Conservation (phyloP, 1,284 basidiomycete species). For the Marasmius fiardii region DNA sequence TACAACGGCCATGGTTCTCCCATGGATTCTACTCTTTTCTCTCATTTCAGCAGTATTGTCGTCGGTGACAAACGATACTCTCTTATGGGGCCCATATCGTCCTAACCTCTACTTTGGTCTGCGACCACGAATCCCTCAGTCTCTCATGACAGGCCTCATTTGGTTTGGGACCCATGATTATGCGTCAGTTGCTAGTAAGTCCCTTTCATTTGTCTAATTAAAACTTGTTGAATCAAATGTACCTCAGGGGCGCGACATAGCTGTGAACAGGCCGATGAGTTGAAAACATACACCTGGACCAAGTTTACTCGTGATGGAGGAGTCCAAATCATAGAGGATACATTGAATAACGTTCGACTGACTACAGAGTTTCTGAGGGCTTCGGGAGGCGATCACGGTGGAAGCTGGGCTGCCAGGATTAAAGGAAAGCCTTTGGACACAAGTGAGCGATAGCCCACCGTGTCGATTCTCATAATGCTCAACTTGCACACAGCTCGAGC, state of each 20-base stretch:
- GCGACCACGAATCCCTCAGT: conserved; percentile 79
- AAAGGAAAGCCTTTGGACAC: conserved; percentile 77
- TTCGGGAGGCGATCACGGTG: conserved; percentile 74
- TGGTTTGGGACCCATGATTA: conserved; percentile 90
- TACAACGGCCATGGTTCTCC: conserved; percentile 9
- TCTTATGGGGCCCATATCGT: conserved; percentile 90
- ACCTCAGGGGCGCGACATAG: conserved; percentile 65
- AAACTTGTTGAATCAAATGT: background rate
- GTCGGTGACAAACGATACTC: conserved; percentile 45
- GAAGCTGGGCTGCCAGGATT: conserved; percentile 88
- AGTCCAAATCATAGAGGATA: conserved; percentile 80
- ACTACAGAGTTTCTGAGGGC: conserved; percentile 86
- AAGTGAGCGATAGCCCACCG: conserved; percentile 39
- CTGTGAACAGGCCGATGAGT: conserved; percentile 85
- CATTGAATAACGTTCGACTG: conserved; percentile 79
- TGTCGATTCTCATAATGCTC: background rate
- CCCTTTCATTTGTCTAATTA: background rate
- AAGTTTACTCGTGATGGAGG: conserved; percentile 83
- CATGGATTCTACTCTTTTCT: conserved; percentile 12
- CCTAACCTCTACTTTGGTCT: conserved; percentile 94
- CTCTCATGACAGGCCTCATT: conserved; percentile 86
- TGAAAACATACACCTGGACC: conserved; percentile 84
- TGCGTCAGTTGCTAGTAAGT: conserved; percentile 63
- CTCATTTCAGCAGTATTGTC: conserved; percentile 8
- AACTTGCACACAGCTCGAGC: conserved; percentile 20